A percentile compares a stretch with the other conserved stretches of the same genome.
Conservation (phyloP, 176 grass and related monocot species). For the Echinochloa phyllopogon region DNA sequence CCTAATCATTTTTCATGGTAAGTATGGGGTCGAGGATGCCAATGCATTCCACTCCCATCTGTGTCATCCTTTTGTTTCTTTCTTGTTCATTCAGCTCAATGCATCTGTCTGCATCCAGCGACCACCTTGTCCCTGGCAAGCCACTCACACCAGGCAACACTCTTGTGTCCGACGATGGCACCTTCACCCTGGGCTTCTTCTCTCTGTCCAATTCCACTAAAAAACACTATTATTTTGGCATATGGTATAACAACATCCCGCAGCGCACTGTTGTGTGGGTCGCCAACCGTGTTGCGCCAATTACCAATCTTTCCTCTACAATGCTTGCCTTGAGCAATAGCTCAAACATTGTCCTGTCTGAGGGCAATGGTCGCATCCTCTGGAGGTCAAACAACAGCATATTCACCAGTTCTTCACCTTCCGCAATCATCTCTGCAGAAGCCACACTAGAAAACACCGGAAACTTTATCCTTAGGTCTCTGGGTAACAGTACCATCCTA, state of each 20-base stretch:
- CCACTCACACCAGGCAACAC: conserved; percentile 22
- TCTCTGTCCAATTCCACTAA: conserved; percentile 41
- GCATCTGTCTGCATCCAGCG: conserved; percentile 29
- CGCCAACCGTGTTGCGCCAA: conserved; percentile 49
- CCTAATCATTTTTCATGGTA: conserved; percentile 16
- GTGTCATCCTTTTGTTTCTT: conserved; percentile 29
- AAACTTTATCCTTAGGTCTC: conserved; percentile 49
- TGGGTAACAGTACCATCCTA: not conserved
- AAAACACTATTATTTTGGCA: conserved; percentile 42
- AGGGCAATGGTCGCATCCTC: conserved; percentile 10
- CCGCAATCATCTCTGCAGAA: not conserved
- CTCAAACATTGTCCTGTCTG: conserved; percentile 30
- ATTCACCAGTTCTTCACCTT: not conserved
- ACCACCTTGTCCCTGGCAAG: conserved; percentile 35
- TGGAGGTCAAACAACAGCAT: conserved; percentile 47
- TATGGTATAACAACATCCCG: conserved; percentile 60
- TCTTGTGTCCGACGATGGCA: conserved; percentile 50
- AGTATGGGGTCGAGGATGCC: not conserved
- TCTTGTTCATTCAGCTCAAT: conserved; percentile 26
- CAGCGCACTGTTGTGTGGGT: conserved; percentile 47
- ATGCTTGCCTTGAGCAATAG: conserved; percentile 20
- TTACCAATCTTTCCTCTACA: conserved; percentile 38
- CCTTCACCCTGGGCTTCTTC: conserved; percentile 63
- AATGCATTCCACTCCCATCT: not conserved
- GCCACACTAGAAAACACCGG: conserved; percentile 42